Base-by-base conservation (phyloP, 2,329 filamentous ascomycete genomes). In the Epichloe sylvatica region DNA sequence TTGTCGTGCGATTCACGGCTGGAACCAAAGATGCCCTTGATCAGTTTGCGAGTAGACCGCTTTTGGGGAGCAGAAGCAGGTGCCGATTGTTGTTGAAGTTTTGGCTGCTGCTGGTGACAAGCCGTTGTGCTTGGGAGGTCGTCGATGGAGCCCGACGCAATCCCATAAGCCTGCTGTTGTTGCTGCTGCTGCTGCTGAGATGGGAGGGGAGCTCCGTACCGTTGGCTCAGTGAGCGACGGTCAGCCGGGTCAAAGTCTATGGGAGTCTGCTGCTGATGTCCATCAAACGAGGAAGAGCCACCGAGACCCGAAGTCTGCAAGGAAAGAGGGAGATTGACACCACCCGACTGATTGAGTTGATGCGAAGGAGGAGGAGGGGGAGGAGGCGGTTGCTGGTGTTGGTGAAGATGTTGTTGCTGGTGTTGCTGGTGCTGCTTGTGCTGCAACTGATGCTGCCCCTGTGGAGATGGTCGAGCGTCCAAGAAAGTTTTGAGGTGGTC, bases 11-110 rank as follows among this genome's bases (percentile, higher is more conserved):
- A 49, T 35, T 49, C 53, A n/a, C 55, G 53, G 38, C 42, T 51
- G 45, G 68, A 68, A 55, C 70, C 67, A 53, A 78, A 70, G 54
- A 78, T 73, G 56, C 70, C 75, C 63, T 72, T 77, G 62, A 79
- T 71, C 53, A 77, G 63, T 57, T 72, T 74, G 55, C 74, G 71
- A 41, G 73, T 71, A 42, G 72, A 75, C 52, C 72, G 71, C 58
- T 74, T 74, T 52, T 76, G 64, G 48, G 63, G 62, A 25, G 25
- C 25, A 25, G 25, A 60, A 52, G 58, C 54, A 45, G 51, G 50
- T 47, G 51, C 56, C 47, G 56, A 67, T 49, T 69, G 67, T 44
- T 68, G 66, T 19, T 64, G 57, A 35, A 61, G 60, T 49, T 67
- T 65, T 51, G 60, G 61, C 46, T 62, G 55, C 15, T 55, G 53